These are phyloP conservation scores for Ascochyta pisi DNA, from an alignment of 2,329 filamentous ascomycete genomes.

Conservation along the genomic window DNA sequence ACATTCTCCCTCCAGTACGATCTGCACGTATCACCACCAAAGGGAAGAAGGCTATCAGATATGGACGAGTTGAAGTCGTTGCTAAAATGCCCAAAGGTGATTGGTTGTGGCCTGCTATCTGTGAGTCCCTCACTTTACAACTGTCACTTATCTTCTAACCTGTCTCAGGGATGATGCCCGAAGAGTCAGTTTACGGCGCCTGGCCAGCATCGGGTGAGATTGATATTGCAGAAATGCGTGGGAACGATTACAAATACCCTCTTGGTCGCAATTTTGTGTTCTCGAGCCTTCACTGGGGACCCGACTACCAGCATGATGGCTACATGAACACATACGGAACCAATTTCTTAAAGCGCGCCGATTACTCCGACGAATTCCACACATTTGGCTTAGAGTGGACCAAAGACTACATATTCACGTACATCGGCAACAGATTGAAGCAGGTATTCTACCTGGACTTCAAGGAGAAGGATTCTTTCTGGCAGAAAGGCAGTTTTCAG, in stretches of 20 bases:
- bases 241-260: constrained; percentile 76
- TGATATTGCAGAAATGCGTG: constrained; percentile 79
- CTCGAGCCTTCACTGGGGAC: constrained; percentile 80
- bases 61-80: constrained; percentile 79
- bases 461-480: constrained; percentile 61
- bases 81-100: constrained; percentile 78
- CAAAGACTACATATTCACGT: constrained; percentile 84
- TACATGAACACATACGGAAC: constrained; percentile 32
- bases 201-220: constrained; percentile 85
- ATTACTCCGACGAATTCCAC: constrained; percentile 72
- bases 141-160: not conserved
- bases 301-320: constrained; percentile 29
- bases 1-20: constrained; percentile 75
- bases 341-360: constrained; percentile 66
- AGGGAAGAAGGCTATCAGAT: constrained; percentile 74
- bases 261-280: constrained; percentile 77
- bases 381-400: constrained; percentile 76
- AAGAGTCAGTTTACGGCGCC: constrained; percentile 71
- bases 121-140: constrained; percentile 39
- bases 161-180: constrained; percentile 59
- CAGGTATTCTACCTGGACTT: constrained; percentile 80
- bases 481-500: constrained; percentile 72
- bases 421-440: constrained; percentile 77
- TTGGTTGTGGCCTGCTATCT: constrained; percentile 89
- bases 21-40: constrained; percentile 80